Evolutionary conservation across 1,284 basidiomycete genomes (phyloP).

Genomic region (Thelephora terrestris): DNA sequence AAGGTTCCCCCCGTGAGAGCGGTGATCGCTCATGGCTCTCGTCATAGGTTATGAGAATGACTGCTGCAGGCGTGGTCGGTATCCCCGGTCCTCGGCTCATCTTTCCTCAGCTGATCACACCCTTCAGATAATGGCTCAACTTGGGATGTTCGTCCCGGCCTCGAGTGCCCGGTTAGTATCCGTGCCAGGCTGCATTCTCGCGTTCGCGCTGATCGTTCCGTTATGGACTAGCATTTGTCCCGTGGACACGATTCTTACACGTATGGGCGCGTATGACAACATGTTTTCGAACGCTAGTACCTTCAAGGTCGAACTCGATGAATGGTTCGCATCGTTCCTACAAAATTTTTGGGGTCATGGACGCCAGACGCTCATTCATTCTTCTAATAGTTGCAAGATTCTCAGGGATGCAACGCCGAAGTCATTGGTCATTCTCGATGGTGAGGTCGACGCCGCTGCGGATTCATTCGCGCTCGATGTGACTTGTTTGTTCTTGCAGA

Average conservation of each 20-base stretch:
- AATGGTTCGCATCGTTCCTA: constrained; percentile 50
- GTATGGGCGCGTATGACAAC: constrained; percentile 98
- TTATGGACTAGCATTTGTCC: constrained; percentile 58
- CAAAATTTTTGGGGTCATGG: background rate
- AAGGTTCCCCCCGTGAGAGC: background rate
- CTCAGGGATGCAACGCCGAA: constrained; percentile 84
- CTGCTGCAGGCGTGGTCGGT: constrained; percentile 79
- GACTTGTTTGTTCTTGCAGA: constrained; percentile 35
- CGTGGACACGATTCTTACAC: constrained; percentile 89
- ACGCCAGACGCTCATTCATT: constrained; percentile 3
- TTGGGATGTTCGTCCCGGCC: constrained; percentile 97
- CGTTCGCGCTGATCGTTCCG: constrained; percentile 1
- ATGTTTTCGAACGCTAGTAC: constrained; percentile 94
- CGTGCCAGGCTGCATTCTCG: constrained; percentile 1
- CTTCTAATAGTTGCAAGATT: constrained; percentile 72
- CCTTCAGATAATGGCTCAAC: constrained; percentile 85
- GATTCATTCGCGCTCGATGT: constrained; percentile 1
- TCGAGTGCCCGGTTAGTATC: constrained; percentile 55
- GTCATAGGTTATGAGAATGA: constrained; percentile 81
- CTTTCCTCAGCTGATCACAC: background rate
- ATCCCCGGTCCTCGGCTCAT: background rate
- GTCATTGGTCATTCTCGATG: constrained; percentile 92
- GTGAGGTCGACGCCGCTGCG: constrained; percentile 31
- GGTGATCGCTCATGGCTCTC: background rate
- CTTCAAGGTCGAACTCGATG: constrained; percentile 94